Evolutionary conservation across 176 grass and related monocot genomes (phyloP).

Genomic region (Oryza punctata): DNA sequence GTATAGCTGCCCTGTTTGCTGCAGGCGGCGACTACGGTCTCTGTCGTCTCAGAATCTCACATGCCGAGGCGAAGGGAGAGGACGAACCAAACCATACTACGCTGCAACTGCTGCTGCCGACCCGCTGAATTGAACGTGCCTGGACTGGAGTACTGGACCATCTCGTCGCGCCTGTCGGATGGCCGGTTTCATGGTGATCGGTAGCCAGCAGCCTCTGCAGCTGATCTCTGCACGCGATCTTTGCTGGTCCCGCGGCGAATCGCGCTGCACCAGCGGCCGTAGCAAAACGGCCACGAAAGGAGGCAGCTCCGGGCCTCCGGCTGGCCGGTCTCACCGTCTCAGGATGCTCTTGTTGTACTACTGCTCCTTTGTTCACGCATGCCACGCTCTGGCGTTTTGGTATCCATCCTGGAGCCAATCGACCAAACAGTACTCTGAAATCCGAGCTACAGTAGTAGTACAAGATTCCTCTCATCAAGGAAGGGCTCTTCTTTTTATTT

Average conservation of each 20-base stretch:
- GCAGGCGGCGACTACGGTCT: not conserved
- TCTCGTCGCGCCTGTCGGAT: not conserved
- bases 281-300: conserved; percentile 12
- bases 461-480: not conserved
- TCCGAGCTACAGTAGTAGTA: too few species aligned
- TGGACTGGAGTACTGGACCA: not conserved
- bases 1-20: not conserved
- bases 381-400: not conserved
- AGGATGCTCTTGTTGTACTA: not conserved
- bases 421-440: not conserved
- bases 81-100: not conserved
- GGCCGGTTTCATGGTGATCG: not conserved
- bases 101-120: too few species aligned
- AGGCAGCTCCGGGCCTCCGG: too few species aligned
- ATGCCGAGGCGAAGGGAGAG: not conserved
- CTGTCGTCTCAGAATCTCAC: conserved; percentile 4
- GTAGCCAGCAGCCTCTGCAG: not conserved
- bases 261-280: not conserved
- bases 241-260: not conserved
- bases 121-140: not conserved
- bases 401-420: not conserved
- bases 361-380: not conserved
- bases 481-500: too few species aligned
- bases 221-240: not conserved
- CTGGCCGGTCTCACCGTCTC: too few species aligned